These are phyloP conservation scores for Diaporthe sp. DNA, from an alignment of 2,329 filamentous ascomycete genomes.

Conservation along the genomic window DNA sequence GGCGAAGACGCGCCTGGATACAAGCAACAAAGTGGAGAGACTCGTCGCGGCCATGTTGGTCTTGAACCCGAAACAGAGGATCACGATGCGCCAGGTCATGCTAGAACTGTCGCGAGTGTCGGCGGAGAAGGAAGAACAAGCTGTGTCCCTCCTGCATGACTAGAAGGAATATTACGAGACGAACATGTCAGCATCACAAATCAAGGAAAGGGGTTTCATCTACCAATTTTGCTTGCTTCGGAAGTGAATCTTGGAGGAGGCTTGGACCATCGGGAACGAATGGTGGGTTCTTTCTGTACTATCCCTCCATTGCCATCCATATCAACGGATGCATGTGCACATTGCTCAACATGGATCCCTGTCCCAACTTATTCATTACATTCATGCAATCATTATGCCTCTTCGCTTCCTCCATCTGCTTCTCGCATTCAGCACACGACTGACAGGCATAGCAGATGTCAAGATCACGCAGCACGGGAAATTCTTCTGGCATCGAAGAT, in stretches of 20 bases:
- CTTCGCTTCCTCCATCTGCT: too few species aligned
- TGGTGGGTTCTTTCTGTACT: slow-evolving; percentile 7
- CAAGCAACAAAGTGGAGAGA: slow-evolving; percentile 62
- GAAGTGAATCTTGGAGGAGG: background rate
- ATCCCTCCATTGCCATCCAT: background rate
- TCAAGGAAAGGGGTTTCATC: background rate
- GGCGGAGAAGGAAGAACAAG: slow-evolving; percentile 47
- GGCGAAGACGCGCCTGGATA: slow-evolving; percentile 59
- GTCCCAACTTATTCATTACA: background rate
- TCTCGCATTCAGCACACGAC: background rate
- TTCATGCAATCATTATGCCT: background rate
- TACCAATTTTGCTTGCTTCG: background rate
- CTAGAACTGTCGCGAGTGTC: slow-evolving; percentile 53
- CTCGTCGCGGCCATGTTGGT: slow-evolving; percentile 67
- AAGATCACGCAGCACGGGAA: background rate
- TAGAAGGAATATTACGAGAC: background rate
- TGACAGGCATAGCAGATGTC: background rate
- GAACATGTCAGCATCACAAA: background rate
- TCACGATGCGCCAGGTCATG: slow-evolving; percentile 66
- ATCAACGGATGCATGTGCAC: background rate
- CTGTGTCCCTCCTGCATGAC: background rate
- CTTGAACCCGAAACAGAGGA: slow-evolving; percentile 63
- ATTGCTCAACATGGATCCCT: background rate
- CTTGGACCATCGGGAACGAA: background rate
- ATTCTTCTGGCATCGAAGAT: background rate